Evolutionary conservation across 148 eudicot species (phyloP).

Genomic region (Chenopodium suecicum): DNA sequence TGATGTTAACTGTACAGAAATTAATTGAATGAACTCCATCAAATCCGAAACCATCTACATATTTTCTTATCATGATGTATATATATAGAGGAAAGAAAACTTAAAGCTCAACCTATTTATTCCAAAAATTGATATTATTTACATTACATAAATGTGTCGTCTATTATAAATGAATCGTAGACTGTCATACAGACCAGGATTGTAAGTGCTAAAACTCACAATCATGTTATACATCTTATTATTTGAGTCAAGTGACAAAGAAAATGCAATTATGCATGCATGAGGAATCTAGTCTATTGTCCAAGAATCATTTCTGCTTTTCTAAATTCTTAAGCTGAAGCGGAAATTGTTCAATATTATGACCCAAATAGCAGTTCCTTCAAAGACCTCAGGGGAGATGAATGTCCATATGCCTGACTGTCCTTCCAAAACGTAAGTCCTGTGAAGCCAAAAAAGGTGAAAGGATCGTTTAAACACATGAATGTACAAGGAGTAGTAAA

Average conservation of each 20-base stretch:
- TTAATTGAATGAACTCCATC: too few species aligned
- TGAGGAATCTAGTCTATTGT: neutral
- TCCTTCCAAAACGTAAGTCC: conserved; percentile 72
- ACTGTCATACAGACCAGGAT: neutral
- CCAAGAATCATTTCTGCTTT: neutral
- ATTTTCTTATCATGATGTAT: conserved; percentile 31
- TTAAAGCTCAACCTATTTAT: neutral
- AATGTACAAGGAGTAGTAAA: neutral
- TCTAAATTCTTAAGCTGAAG: neutral
- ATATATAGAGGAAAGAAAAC: neutral
- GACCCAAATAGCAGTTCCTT: conserved; percentile 54
- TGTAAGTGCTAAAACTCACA: neutral
- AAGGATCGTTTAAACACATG: neutral
- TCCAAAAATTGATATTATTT: neutral
- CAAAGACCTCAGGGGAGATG: conserved; percentile 55
- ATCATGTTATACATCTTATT: neutral
- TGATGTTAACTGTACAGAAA: too few species aligned
- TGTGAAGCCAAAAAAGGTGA: conserved; percentile 21
- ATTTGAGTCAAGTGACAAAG: neutral
- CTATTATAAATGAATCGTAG: neutral
- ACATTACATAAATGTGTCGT: neutral
- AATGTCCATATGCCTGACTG: conserved; percentile 48
- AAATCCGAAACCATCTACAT: too few species aligned
- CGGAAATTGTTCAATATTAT: conserved; percentile 15
- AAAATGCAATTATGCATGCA: neutral